Base-by-base conservation (phyloP, 352 stramenopile species). In the Phytophthora quininea region DNA sequence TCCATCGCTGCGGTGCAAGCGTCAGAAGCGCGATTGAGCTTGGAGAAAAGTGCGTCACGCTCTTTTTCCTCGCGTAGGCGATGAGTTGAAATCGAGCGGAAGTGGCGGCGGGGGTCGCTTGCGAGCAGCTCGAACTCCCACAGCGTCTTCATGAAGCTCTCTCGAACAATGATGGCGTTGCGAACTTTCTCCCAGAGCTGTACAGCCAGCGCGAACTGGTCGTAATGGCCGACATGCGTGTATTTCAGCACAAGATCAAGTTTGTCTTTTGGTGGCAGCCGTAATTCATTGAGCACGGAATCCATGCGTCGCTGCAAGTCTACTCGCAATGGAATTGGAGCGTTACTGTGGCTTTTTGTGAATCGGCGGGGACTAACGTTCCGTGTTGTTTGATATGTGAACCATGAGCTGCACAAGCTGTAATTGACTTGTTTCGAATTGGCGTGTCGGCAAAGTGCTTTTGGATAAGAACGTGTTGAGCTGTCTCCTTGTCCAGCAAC, bases 221-320 rank as follows among this genome's bases (percentile, higher is more conserved):
- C 72, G 69, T 84, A 91, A 51, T 82, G 54, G 32, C 85, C 77
- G 0, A 56, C 68, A 10, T 89, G 76, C 1, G 84, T 92, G 51
- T 92, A 92, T 67, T 91, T 92, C 8, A 92, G 74, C n/a, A 92
- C 82, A n/a, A 91, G 62, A 14, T 84, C 74, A 4, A 90, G 64
- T 30, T 93, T 93, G 2, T 64, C 45, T 51, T 88, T 86, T 3
- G 84, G 71, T 4, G 74, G 76, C 56, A 92, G 64, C 32, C 71
- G 64, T 8, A 93, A 64, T 1, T 61, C 64, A 6, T 67, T 75
- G 9, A 93, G 54, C 14, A 89, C 80, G 0, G 54, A 61, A 55
- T 90, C 83, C 79, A 93, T 88, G 0, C 84, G 77, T 30, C 66
- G 68, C 46, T 93, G 84, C 11, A 91, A 62, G 57, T 93, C 81